Evolutionary conservation across 2,329 filamentous ascomycete species (phyloP), one percentile per base, ranked within the genome.

Genomic region (Tolypocladium endophyticum): DNA sequence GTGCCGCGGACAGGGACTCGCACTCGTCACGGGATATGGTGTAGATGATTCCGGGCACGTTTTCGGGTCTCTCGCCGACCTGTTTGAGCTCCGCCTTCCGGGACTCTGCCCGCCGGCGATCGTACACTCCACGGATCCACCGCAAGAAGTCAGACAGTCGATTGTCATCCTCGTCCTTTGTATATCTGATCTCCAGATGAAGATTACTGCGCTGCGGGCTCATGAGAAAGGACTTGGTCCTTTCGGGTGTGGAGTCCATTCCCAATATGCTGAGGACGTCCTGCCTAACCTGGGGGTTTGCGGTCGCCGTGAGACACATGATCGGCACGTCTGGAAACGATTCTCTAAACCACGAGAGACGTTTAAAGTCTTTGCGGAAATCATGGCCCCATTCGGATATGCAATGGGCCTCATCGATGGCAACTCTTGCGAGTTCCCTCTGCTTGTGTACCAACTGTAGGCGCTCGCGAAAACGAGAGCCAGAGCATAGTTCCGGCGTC

Each of bases 321-420:
- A 97, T 88, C 5, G 93, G 92, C 0, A 97, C 90, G 59, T 89
- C 82, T 0, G 92, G 90, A 64, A 94, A 92, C 7, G 86, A 86
- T 56, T 85, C 81, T 65, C 89, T 87, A 77, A 97, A 94, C 86
- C 90, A 97, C 2, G 84, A 87, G 8, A 97, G 81, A 25, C 88
- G 84, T 69, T 94, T 92, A 74, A 96, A 97, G 60, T 92, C 89
- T 41, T 87, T 89, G n/a, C 93, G 88, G 71, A 97, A 97, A 72
- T 97, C 93, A 71, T 97, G 92, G 1, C 93, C 93, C 93, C 93
- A 97, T 85, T 97, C 92, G 30, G 90, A 96, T 66, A 97, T 96
- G 72, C 93, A 97, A 72, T 97, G 93, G 2, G 93, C 93, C 75
- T 97, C 93, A 69, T 97, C 93, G 60, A 97, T 87, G 55, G 89